A percentile compares a stretch with the other conserved stretches of the same genome.
phyloP scores from a whole-genome alignment of 78 protist genomes.

The Dictyostelium capitatum region DNA sequence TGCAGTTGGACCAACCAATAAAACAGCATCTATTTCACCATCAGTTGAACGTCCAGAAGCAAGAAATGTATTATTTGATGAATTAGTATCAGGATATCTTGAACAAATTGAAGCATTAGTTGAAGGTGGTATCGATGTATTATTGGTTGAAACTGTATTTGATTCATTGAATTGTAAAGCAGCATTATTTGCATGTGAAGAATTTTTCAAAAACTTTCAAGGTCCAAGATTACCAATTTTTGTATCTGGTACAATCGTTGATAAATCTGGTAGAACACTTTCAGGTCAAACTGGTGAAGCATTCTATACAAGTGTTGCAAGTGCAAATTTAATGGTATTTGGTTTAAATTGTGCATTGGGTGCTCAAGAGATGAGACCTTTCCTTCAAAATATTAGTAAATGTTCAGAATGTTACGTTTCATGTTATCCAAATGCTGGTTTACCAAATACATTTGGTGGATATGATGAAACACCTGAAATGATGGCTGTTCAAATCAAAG shows the following conservation, averaged over 20 bases:
- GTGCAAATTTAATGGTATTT: constrained; percentile 81
- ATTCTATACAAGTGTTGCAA: constrained; percentile 90
- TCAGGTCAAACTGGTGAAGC: constrained; percentile 99
- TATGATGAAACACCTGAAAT: constrained; percentile 96
- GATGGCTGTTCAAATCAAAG: constrained; percentile 85
- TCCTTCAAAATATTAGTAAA: constrained; percentile 83
- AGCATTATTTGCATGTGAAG: constrained; percentile 92
- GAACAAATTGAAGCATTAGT: constrained; percentile 94
- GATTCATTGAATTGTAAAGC: constrained; percentile 98
- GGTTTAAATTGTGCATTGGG: constrained; percentile 99
- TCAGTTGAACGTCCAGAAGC: constrained; percentile 96
- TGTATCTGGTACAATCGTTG: constrained; percentile 98
- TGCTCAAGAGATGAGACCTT: constrained; percentile 95
- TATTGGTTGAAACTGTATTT: constrained; percentile 99
- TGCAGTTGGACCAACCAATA: constrained; percentile 98
- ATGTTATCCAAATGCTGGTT: constrained; percentile 98
- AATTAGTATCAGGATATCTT: constrained; percentile 93
- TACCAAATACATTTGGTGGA: constrained; percentile 98
- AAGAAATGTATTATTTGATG: constrained; percentile 94
- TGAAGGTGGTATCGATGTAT: constrained; percentile 97
- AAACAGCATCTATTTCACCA: constrained; percentile 97
- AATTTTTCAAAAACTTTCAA: constrained; percentile 83
- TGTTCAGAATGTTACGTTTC: constrained; percentile 33
- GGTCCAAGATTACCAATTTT: constrained; percentile 67
- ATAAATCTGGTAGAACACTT: constrained; percentile 96